Evolutionary conservation across 768 basidiomycete species (phyloP).

Genomic region (Hirschioporus abietinus): DNA sequence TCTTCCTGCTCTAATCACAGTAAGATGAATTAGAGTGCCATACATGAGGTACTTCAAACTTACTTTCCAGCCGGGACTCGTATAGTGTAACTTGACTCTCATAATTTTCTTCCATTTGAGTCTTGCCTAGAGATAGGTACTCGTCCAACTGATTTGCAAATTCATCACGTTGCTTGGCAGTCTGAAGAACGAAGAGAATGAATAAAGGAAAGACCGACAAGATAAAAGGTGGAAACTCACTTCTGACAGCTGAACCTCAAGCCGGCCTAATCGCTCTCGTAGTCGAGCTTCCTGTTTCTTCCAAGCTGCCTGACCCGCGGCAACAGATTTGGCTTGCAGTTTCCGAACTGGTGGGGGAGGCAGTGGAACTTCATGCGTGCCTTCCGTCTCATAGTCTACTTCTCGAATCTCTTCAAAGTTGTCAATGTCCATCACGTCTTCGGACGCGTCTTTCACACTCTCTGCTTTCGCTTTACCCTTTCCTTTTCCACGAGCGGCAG

Average conservation of each 20-base stretch:
- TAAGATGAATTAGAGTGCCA: neutral
- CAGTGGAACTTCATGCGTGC: constrained; percentile 9
- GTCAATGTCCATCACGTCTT: constrained; percentile 1
- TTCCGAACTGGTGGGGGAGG: constrained; percentile 6
- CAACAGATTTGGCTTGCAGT: constrained; percentile 6
- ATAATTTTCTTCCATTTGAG: constrained; percentile 59
- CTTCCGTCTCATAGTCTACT: constrained; percentile 12
- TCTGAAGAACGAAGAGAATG: constrained; percentile 21
- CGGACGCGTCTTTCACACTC: constrained; percentile 18
- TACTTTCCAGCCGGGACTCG: constrained; percentile 50
- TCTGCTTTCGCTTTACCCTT: constrained; percentile 32
- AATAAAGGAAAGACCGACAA: neutral
- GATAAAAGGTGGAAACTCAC: constrained; percentile 7
- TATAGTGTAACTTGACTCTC: constrained; percentile 44
- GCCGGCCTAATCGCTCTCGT: constrained; percentile 12
- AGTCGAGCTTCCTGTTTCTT: constrained; percentile 1
- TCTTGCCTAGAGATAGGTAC: constrained; percentile 47
- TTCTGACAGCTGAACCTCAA: constrained; percentile 8
- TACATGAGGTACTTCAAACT: constrained; percentile 11
- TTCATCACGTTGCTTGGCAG: constrained; percentile 37
- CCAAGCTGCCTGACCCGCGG: constrained; percentile 2
- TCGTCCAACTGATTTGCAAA: constrained; percentile 56
- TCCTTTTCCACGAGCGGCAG: constrained; percentile 23
- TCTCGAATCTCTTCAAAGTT: constrained; percentile 6
- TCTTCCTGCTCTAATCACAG: constrained; percentile 48